These are phyloP conservation scores for Daedaleopsis nitida DNA, from an alignment of 768 basidiomycete species.

Conservation along the genomic window DNA sequence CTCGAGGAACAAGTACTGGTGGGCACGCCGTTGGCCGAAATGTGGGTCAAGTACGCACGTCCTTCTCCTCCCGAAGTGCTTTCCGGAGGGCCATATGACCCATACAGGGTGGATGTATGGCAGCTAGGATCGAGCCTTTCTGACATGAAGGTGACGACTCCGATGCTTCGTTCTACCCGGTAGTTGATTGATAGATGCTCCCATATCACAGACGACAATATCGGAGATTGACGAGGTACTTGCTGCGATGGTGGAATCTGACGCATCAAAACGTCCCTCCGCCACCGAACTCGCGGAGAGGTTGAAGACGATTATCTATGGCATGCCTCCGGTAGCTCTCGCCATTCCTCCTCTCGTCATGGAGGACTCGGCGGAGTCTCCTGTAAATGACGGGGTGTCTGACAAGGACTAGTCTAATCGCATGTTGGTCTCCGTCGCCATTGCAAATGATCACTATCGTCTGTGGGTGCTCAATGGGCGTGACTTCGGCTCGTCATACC, in stretches of 20 bases:
- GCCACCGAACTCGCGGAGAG: not conserved
- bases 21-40: not conserved
- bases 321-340: not conserved
- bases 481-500: no score
- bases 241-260: not conserved
- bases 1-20: not conserved
- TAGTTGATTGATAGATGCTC: not conserved
- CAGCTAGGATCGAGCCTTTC: slow-evolving; percentile 1
- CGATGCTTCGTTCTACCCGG: not conserved
- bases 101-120: slow-evolving; percentile 7
- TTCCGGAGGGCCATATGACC: slow-evolving; percentile 2
- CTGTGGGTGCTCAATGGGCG: no score
- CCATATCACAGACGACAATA: not conserved
- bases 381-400: not conserved
- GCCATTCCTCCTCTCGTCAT: not conserved
- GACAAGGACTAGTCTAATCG: no score
- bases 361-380: not conserved
- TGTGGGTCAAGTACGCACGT: not conserved
- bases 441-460: no score
- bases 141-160: not conserved
- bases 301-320: not conserved
- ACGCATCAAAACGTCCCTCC: not conserved
- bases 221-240: not conserved
- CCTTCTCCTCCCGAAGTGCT: not conserved
- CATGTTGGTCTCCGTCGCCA: no score